Base-by-base conservation (phyloP, 2,329 filamentous ascomycete species). In the Gyromitra esculenta region DNA sequence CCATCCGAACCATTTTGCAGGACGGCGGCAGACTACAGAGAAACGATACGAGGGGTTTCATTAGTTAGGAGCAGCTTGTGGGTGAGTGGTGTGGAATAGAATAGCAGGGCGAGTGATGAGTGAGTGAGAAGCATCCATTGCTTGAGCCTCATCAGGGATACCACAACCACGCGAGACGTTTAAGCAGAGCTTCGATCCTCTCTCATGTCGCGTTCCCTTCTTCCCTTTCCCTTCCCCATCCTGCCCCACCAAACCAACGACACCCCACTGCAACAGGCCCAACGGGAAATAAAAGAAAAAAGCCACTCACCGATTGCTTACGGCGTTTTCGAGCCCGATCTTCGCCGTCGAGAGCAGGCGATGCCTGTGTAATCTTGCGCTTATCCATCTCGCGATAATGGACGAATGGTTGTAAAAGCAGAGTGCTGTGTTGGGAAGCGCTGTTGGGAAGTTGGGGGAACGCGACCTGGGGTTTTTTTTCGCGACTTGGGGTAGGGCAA, bases 241-340 rank as follows among this genome's bases (percentile, higher is more conserved):
- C 62, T 52, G 66, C 70, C 64, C 75, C 71, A 77, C 70, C 75
- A 68, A 70, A 69, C 59, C 52, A 72, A 54, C 59, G 50, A 59
- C 67, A 66, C 59, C 62, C 73, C 52, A 45, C 67, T 13, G 62
- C 60, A 66, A 62, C 67, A 43, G 39, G 37, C 37, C 39, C 25
- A 52, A 73, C 54, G 31, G 62, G 41, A 56, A 39, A 25, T 31
- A 31, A 31, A 31, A 31, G 25, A 31, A 31, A 31, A 31, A 31
- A 31, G 25, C 25, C 25, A 78, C 79, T 79, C 57, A 80, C 79
- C 78, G 79, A 79, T 73, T 80, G 79, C 70, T 78, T 79, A 60
- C 79, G 73, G 60, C 78, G 68, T 76, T 80, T 80, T 60, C 77
- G 68, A 54, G 79, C 78, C 39, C 79, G 78, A 76, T 79, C 78